A percentile compares a stretch with the other conserved stretches of the same genome.
Conservation (phyloP, 768 basidiomycete genomes). For the Cystofilobasidium bisporidii region DNA sequence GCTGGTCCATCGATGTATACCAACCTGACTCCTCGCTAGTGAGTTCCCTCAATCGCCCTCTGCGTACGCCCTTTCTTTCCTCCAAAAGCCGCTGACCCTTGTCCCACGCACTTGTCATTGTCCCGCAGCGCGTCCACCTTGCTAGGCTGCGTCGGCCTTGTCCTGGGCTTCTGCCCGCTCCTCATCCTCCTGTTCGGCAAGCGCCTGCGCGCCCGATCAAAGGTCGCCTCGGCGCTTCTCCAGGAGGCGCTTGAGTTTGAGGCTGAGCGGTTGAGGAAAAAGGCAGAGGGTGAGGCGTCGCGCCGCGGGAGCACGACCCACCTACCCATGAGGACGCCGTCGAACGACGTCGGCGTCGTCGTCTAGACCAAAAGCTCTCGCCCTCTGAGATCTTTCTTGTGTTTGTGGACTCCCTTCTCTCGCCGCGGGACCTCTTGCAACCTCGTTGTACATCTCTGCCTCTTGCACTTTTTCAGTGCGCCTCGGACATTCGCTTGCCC, state of each 20-base stretch:
- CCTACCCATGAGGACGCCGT: too few species aligned
- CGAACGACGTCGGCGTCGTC: too few species aligned
- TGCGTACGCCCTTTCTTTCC: too few species aligned
- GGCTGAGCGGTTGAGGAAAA: not conserved
- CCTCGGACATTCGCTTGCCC: too few species aligned
- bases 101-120: slow-evolving; percentile 26
- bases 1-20: slow-evolving; percentile 32
- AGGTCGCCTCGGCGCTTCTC: slow-evolving; percentile 34
- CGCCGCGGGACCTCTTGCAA: too few species aligned
- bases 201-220: slow-evolving; percentile 34
- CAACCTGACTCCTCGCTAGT: slow-evolving; percentile 1
- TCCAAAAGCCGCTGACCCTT: not conserved
- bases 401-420: too few species aligned
- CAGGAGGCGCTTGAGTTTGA: slow-evolving; percentile 17
- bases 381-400: too few species aligned
- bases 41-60: too few species aligned
- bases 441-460: too few species aligned
- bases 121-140: slow-evolving; percentile 36
- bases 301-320: not conserved
- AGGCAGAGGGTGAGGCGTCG: not conserved
- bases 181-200: slow-evolving; percentile 35
- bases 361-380: too few species aligned
- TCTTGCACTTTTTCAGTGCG: too few species aligned
- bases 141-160: slow-evolving; percentile 34
- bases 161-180: slow-evolving; percentile 33